Evolutionary conservation across 148 eudicot genomes (phyloP).

Genomic region (Silene latifolia): DNA sequence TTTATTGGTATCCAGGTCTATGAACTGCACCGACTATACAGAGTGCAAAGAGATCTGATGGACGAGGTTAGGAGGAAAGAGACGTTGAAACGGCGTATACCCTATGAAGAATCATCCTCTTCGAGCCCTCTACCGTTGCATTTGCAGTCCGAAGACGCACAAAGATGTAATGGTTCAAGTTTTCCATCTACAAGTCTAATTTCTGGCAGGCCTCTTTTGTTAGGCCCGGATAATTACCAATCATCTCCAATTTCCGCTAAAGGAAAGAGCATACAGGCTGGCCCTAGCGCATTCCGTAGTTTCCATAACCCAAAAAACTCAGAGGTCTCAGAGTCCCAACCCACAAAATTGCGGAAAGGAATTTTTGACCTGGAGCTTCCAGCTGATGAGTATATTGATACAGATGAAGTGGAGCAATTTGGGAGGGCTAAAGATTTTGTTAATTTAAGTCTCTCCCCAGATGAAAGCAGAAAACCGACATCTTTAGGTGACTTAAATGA

Average conservation of each 20-base stretch:
- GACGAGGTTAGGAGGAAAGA: conserved; percentile 51
- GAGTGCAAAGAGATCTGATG: conserved; percentile 75
- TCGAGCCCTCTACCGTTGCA: conserved; percentile 60
- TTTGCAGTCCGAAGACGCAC: conserved; percentile 39
- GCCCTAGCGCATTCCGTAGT: conserved; percentile 30
- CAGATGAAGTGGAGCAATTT: conserved; percentile 48
- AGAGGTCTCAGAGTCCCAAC: conserved; percentile 63
- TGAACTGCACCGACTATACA: conserved; percentile 80
- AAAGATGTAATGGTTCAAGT: conserved; percentile 45
- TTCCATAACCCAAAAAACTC: conserved; percentile 44
- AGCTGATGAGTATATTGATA: conserved; percentile 63
- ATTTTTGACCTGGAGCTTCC: conserved; percentile 75
- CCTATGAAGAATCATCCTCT: conserved; percentile 57
- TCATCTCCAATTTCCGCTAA: not conserved
- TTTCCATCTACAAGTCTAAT: conserved; percentile 30
- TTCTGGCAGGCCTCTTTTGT: not conserved
- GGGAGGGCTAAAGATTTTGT: not conserved
- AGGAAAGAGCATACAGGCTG: conserved; percentile 36
- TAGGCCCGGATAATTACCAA: not conserved
- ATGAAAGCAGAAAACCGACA: not conserved
- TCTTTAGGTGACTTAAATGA: conserved; percentile 72
- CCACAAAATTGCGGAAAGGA: conserved; percentile 62
- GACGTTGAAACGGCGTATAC: conserved; percentile 32
- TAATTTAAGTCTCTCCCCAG: not conserved
- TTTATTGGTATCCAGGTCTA: conserved; percentile 42